Base-by-base conservation (phyloP, 148 eudicot species). In the Chenopodium album region DNA sequence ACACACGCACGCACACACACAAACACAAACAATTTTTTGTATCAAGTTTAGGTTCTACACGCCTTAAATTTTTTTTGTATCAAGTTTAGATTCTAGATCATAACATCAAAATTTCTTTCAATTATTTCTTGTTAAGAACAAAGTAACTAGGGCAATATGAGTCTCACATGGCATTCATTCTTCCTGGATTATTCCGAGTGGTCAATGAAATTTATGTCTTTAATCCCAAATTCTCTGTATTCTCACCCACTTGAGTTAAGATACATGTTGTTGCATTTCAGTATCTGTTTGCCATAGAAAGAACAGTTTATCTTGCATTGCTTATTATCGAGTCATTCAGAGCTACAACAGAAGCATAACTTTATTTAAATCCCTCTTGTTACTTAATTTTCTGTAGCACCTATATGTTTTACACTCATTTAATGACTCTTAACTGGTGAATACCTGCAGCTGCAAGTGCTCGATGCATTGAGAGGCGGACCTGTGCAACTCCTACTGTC, bases 191-290 rank as follows among this genome's bases (percentile, higher is more conserved):
- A 46, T 94, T 93, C 94, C 84, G 99, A 32, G 99, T 96, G 74
- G 97, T 96, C 65, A 97, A 94, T 77, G 99, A 98, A 41, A 92
- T 94, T 17, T 91, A 96, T 75, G 98, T 94, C 75, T 92, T 96
- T 41, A 97, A 96, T 85, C 98, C 99, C 32, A 96, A 96, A 77
- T 96, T 96, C 91, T 94, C 92, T 82, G 94, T 96, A 7, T 98
- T 96, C 63, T 91, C 99, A 0, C 99, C 99, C 0, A 37, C 17
- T 71, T 34, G 48, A 71, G 26, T 69, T 63, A 6, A 22, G 66
- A 22, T 63, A 22, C n/a, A 68, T 32, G 44, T 1, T 12, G 41
- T 31, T 1, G 72, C 32, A 31, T 31, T 31, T 31, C 32, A 31
- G 32, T 31, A 28, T 32, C 32, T 2, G 14, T 13, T 69, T 29